A percentile compares a stretch with the other conserved stretches of the same genome.
These are phyloP conservation scores for Panaeolus cyanescens DNA, from an alignment of 768 basidiomycete species.

Conservation along the genomic window DNA sequence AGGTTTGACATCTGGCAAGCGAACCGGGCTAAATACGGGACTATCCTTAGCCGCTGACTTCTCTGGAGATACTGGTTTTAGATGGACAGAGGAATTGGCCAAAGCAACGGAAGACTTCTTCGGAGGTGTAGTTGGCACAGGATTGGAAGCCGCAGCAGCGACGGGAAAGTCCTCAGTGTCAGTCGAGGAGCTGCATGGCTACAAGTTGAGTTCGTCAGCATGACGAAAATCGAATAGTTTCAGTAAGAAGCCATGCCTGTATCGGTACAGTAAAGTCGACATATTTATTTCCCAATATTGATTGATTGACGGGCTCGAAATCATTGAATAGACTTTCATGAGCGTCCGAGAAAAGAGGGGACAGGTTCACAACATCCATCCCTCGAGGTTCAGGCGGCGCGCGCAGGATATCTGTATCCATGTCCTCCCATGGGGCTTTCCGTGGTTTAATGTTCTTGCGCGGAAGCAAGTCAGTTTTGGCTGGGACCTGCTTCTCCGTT, in stretches of 20 bases:
- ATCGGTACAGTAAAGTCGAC: background rate
- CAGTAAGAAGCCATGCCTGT: background rate
- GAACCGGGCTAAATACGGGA: too few species aligned
- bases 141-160: background rate
- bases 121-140: background rate
- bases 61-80: background rate
- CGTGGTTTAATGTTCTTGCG: conserved; percentile 5
- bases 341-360: background rate
- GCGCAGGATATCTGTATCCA: background rate
- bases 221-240: background rate
- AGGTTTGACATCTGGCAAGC: background rate
- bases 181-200: background rate
- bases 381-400: background rate
- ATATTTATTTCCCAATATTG: background rate
- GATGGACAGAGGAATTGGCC: background rate
- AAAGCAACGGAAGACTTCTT: background rate
- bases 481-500: background rate
- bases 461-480: background rate
- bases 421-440: conserved; percentile 11
- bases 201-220: background rate
- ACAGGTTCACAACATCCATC: background rate
- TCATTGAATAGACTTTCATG: background rate
- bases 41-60: background rate
- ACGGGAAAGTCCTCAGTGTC: background rate
- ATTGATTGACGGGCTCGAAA: background rate